Conservation (phyloP, 495 filamentous ascomycete genomes). For the Corynascus novoguineensis region DNA sequence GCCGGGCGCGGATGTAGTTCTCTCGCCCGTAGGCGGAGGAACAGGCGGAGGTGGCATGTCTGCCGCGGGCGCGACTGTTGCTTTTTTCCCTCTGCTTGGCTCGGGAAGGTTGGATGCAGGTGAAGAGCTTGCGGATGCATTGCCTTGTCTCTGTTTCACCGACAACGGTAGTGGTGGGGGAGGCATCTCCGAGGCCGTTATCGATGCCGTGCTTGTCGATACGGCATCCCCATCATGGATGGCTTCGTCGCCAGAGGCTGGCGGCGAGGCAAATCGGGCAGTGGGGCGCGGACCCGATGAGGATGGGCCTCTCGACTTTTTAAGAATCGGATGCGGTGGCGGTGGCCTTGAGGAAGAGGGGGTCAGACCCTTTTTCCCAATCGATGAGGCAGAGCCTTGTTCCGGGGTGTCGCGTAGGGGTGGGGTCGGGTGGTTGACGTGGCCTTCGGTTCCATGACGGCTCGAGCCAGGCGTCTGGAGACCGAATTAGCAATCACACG, state of each 20-base stretch:
- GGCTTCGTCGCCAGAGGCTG: constrained; percentile 36
- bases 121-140: background rate
- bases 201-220: constrained; percentile 15
- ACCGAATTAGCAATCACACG: constrained; percentile 10
- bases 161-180: constrained; percentile 21
- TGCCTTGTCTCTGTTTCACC: background rate
- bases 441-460: background rate
- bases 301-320: constrained; percentile 49
- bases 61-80: constrained; percentile 11
- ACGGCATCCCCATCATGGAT: constrained; percentile 18
- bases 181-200: constrained; percentile 18
- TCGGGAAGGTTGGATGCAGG: background rate
- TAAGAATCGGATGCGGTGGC: constrained; percentile 46
- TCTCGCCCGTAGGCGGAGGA: constrained; percentile 19
- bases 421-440: background rate
- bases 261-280: constrained; percentile 48
- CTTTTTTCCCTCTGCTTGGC: background rate
- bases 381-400: background rate
- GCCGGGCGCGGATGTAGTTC: constrained; percentile 15
- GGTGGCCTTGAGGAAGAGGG: constrained; percentile 29
- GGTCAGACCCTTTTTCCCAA: constrained; percentile 24
- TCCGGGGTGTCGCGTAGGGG: constrained; percentile 7
- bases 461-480: constrained; percentile 1
- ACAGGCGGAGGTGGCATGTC: constrained; percentile 18
- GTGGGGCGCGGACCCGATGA: constrained; percentile 45